Evolutionary conservation across 306 rosid genomes (phyloP), one percentile per base, ranked within the genome.

Genomic region (Vicia faba): DNA sequence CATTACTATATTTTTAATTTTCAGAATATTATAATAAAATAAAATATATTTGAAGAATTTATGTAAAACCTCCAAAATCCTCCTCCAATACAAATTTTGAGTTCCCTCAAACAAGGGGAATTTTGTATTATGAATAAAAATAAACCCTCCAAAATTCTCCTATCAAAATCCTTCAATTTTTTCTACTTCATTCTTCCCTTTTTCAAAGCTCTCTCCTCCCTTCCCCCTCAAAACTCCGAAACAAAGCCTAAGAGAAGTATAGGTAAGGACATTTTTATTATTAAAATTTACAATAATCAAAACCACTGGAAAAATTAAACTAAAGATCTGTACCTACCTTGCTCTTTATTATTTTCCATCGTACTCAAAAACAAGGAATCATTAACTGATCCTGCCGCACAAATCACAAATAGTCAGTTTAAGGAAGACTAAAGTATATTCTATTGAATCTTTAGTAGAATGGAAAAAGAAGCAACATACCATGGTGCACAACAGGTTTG

Each of bases 401-500:
- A 78, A 57, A 78, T 39, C 56, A 69, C 16, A 48, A 12, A 38
- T 51, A 58, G 58, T 68, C 64, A 65, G 69, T 74, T 54, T 54
- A 53, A 64, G 19, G 64, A 82, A 45, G 65, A 38, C 64, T 44
- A 78, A 10, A 63, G 40, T 61, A 33, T 64, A 55, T 66, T 53
- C 39, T 69, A 55, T 55, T 15, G 64, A 16, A 54, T 64, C 33
- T 46, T 38, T 48, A 63, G 63, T 14, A 15, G 56, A 2, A 60
- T 50, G 45, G 68, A 15, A 76, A 76, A 72, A 31, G 69, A 59
- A 66, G 71, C 33, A 61, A 51, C 75, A 9, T 78, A 79, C 96
- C 98, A 70, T 93, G 91, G 78, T 86, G 73, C 72, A 93, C 90
- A 75, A 89, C 69, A 75, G 97, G 95, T 72, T 89, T 86, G 80